Evolutionary conservation across 139 green algal species (phyloP).

Genomic region (Tetraselmis striata): DNA sequence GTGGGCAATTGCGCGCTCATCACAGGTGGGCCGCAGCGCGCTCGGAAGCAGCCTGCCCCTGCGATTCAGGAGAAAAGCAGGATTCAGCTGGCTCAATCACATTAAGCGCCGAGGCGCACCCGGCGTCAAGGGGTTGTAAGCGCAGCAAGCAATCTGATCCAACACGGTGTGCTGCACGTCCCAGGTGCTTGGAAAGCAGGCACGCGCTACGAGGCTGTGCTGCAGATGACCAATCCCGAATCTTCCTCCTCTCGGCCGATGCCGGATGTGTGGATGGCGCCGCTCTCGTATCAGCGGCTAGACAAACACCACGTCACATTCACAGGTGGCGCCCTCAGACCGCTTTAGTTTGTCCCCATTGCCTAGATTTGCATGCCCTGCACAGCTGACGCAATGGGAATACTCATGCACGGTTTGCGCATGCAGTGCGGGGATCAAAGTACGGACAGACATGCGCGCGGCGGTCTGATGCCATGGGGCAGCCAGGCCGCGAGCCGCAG

Average conservation of each 20-base stretch:
- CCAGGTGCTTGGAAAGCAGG: neutral
- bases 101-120: too few species aligned
- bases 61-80: too few species aligned
- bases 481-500: neutral
- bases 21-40: too few species aligned
- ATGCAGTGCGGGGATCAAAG: neutral
- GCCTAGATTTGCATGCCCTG: too few species aligned
- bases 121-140: too few species aligned
- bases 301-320: neutral
- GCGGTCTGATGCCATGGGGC: neutral
- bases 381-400: too few species aligned
- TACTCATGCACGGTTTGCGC: too few species aligned
- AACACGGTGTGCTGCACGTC: too few species aligned
- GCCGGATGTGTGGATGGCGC: neutral
- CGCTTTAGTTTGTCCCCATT: neutral
- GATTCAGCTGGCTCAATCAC: too few species aligned
- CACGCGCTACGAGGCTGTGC: neutral
- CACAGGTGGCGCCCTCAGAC: neutral
- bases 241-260: neutral
- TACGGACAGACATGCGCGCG: neutral
- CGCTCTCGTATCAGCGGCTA: neutral
- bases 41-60: too few species aligned
- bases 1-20: neutral
- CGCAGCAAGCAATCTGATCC: too few species aligned
- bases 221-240: neutral